phyloP scores from a whole-genome alignment of 1,284 basidiomycete species.

The Salmacisia buchloeana region DNA sequence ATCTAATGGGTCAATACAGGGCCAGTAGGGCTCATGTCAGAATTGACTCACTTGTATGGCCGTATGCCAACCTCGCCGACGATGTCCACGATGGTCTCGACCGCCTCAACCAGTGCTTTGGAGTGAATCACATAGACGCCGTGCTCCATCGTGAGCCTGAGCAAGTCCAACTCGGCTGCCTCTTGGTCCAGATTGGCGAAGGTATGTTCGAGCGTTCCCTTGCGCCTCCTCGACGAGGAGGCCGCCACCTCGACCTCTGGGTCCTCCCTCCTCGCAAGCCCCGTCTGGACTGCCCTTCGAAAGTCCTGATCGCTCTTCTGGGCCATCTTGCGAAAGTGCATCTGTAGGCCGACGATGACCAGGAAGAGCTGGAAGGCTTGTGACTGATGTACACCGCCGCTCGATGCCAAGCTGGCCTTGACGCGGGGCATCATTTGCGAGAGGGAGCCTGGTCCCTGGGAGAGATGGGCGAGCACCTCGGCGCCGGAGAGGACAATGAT shows the following conservation, averaged over 20 bases:
- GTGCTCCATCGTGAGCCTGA: slow-evolving; percentile 7
- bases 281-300: not conserved
- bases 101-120: slow-evolving; percentile 1
- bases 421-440: not conserved
- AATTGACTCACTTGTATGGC: slow-evolving; percentile 3
- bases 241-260: not conserved
- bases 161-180: not conserved
- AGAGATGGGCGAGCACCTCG: slow-evolving; percentile 3
- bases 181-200: not conserved
- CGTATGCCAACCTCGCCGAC: not conserved
- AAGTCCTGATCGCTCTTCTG: slow-evolving; percentile 7
- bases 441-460: not conserved
- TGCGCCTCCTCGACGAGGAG: not conserved
- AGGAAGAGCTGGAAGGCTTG: slow-evolving; percentile 6
- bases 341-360: not conserved
- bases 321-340: not conserved
- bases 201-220: not conserved
- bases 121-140: slow-evolving; percentile 4
- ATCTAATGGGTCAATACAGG: no score
- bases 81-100: not conserved
- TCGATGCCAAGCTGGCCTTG: not conserved
- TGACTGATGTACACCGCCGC: not conserved
- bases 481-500: not conserved
- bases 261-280: not conserved
- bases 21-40: no score